Conservation (phyloP, 345 rosid genomes). For the Acer yangbiense region DNA sequence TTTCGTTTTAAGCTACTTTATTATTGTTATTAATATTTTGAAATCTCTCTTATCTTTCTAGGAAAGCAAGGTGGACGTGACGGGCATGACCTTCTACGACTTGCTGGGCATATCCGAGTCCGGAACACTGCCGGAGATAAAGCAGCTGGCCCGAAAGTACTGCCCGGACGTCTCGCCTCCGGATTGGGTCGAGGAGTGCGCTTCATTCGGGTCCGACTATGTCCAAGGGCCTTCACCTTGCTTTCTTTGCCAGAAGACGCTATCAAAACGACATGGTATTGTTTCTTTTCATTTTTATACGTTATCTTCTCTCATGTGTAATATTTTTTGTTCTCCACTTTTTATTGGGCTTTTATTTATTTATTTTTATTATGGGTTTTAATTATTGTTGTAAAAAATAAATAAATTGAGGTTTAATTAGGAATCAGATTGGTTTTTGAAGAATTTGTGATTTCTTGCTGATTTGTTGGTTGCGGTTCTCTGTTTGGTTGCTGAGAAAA, state of each 20-base stretch:
- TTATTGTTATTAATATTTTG: no score
- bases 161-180: slow-evolving; percentile 94
- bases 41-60: no score
- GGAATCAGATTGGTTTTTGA: background rate
- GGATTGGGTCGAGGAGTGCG: slow-evolving; percentile 68
- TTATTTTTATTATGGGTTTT: background rate
- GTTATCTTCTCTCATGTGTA: background rate
- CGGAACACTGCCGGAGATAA: no score
- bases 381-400: background rate
- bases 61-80: slow-evolving; percentile 12
- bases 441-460: background rate
- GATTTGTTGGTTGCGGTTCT: background rate
- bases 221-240: no score
- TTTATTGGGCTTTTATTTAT: background rate
- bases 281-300: background rate
- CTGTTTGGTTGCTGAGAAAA: slow-evolving; percentile 2
- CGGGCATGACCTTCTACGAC: slow-evolving; percentile 65
- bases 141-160: slow-evolving; percentile 77
- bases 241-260: slow-evolving; percentile 53
- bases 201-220: slow-evolving; percentile 61
- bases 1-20: no score
- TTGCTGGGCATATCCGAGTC: no score
- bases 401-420: no score
- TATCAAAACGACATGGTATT: slow-evolving; percentile 49
- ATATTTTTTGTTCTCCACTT: background rate